These are phyloP conservation scores for Aethionema arabicum DNA, from an alignment of 345 rosid species.

Conservation along the genomic window DNA sequence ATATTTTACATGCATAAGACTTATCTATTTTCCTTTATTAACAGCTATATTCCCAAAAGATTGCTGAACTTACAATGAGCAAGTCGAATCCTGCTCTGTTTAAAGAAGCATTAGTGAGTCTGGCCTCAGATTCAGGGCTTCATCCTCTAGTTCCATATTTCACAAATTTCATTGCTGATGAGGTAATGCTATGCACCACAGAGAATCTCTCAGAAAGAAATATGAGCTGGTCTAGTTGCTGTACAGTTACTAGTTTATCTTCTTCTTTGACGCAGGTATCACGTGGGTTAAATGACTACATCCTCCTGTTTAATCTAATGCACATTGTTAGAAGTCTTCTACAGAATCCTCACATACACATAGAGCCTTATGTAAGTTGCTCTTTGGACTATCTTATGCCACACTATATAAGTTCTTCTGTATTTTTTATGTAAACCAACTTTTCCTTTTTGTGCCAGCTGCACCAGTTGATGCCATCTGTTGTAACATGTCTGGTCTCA, in stretches of 20 bases:
- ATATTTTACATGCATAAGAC: slow-evolving; percentile 8
- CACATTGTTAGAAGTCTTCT: slow-evolving; percentile 84
- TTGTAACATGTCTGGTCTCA: slow-evolving; percentile 94
- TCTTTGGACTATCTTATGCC: slow-evolving; percentile 18
- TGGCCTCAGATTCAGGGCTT: slow-evolving; percentile 94
- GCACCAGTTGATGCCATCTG: slow-evolving; percentile 99
- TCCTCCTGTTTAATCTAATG: slow-evolving; percentile 89
- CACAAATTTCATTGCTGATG: slow-evolving; percentile 85
- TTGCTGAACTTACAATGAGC: slow-evolving; percentile 77
- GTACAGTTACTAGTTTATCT: slow-evolving; percentile 24
- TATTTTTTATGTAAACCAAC: slow-evolving; percentile 13
- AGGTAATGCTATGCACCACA: slow-evolving; percentile 53
- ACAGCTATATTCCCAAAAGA: slow-evolving; percentile 96
- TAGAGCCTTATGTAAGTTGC: slow-evolving; percentile 92
- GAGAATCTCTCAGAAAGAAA: not conserved
- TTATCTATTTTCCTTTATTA: slow-evolving; percentile 31
- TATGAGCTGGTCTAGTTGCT: slow-evolving; percentile 16
- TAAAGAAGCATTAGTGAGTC: slow-evolving; percentile 87
- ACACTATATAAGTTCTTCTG: slow-evolving; percentile 9
- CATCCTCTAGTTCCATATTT: slow-evolving; percentile 99
- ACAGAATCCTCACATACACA: slow-evolving; percentile 81
- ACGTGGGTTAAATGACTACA: slow-evolving; percentile 75
- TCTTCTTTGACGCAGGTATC: slow-evolving; percentile 61
- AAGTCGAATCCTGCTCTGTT: slow-evolving; percentile 73
- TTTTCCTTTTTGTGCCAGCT: slow-evolving; percentile 62